These are phyloP conservation scores for Leccinum barrowsii DNA, from an alignment of 768 basidiomycete genomes.

Conservation along the genomic window DNA sequence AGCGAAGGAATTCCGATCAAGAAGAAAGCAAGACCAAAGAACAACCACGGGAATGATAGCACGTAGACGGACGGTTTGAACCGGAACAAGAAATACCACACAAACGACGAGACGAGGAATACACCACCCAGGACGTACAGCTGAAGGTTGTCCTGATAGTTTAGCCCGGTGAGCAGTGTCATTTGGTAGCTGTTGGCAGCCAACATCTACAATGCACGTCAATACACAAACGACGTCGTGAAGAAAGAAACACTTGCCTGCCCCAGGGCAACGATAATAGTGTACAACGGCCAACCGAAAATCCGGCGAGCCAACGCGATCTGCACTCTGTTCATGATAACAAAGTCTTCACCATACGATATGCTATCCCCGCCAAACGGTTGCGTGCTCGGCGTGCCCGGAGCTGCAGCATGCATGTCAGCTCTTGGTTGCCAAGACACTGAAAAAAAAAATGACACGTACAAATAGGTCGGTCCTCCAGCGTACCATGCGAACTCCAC, in stretches of 20 bases:
- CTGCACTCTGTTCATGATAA: slow-evolving; percentile 81
- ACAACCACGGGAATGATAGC: slow-evolving; percentile 83
- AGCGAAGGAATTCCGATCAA: slow-evolving; percentile 86
- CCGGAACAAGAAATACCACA: slow-evolving; percentile 91
- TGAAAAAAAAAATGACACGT: slow-evolving; percentile 28
- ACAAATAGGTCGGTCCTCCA: slow-evolving; percentile 71
- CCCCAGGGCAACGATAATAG: slow-evolving; percentile 81
- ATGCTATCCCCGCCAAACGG: slow-evolving; percentile 46
- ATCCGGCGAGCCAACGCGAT: slow-evolving; percentile 79
- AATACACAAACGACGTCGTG: not conserved
- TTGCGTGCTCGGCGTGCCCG: slow-evolving; percentile 49
- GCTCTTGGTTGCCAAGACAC: slow-evolving; percentile 12
- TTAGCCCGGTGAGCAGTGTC: slow-evolving; percentile 82
- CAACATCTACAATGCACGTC: slow-evolving; percentile 53
- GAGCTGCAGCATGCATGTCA: slow-evolving; percentile 22
- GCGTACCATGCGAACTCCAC: slow-evolving; percentile 62
- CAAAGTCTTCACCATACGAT: slow-evolving; percentile 54
- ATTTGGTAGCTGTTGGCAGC: slow-evolving; percentile 94
- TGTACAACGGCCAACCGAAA: slow-evolving; percentile 87
- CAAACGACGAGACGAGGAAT: slow-evolving; percentile 79
- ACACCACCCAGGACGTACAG: slow-evolving; percentile 89
- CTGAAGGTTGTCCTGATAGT: slow-evolving; percentile 75
- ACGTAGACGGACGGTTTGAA: slow-evolving; percentile 86
- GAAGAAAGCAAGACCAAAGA: slow-evolving; percentile 90
- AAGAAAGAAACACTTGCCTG: slow-evolving; percentile 47